These are phyloP conservation scores for Pythium sp. DNA, from an alignment of 352 stramenopile species.

Conservation along the genomic window DNA sequence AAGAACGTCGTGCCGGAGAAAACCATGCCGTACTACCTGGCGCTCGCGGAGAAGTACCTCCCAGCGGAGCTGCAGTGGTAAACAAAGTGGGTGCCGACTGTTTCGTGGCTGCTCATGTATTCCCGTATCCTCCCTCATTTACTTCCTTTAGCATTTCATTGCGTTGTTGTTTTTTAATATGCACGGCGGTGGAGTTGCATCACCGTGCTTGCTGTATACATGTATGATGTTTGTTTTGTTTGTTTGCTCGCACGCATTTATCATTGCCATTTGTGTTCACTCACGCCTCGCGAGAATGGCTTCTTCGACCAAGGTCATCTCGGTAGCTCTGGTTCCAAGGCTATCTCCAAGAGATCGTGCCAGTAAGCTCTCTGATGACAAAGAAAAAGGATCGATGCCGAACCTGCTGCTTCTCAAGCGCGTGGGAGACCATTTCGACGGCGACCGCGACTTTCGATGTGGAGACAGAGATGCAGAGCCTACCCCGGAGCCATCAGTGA, in stretches of 20 bases:
- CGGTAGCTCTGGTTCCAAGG: not conserved
- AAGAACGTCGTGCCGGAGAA: constrained; percentile 33
- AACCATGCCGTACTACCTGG: constrained; percentile 63
- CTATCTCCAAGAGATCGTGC: not conserved
- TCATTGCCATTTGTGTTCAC: not conserved
- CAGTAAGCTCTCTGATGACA: not conserved
- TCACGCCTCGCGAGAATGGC: not conserved
- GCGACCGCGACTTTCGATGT: constrained; percentile 4
- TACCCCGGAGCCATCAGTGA: not conserved
- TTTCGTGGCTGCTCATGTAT: not conserved
- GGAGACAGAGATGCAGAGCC: not conserved
- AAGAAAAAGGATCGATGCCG: not conserved
- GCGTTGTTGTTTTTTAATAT: not conserved
- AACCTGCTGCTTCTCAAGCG: not conserved
- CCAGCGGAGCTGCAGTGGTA: constrained; percentile 68
- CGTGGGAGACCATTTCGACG: constrained; percentile 2
- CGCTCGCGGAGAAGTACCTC: constrained; percentile 71
- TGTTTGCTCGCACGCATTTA: not conserved
- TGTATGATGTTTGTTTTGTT: constrained; percentile 1
- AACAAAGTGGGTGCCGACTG: constrained; percentile 13
- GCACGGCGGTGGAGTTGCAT: not conserved
- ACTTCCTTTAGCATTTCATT: not conserved
- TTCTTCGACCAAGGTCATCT: constrained; percentile 12
- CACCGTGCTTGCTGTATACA: not conserved
- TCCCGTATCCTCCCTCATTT: not conserved